Base-by-base conservation (phyloP, 164 flowering plant species). In the Cinnamomum micranthum region DNA sequence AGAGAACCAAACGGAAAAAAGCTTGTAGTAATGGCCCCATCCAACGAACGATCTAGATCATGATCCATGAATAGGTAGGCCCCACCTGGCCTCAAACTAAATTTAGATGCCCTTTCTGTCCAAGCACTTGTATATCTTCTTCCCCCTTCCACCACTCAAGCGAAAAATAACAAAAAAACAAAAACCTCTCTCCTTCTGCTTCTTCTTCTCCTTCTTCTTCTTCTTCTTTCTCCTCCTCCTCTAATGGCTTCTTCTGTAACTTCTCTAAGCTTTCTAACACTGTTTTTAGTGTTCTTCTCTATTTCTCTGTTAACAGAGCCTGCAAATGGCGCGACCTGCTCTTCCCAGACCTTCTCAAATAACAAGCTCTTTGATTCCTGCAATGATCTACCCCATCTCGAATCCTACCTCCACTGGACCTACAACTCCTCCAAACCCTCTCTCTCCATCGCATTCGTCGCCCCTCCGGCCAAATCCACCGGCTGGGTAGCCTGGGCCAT, bases 401-500 rank as follows among this genome's bases (percentile, higher is more conserved):
- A 64, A 35, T 73, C 94, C 50, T 77, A 71, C 83, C 88, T 90
- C 51, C 90, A 88, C 70, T 90, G 85, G 86, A 73, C 80, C 35
- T 87, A 76, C 81, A 68, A 76, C 51, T 65, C 85, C 17, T 2
- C 85, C 27, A 77, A 75, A 0, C 73, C 86, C n/a, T 41, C 82
- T 5, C 86, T 88, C 77, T 50, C 75, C 69, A 9, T 90, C 28
- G 90, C 90, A 50, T 87, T 86, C 77, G 25, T 74, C 4, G 87
- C 90, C 20, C 65, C 85, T 0, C 88, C 85, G 6, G 71, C 81
- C 12, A 65, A 17, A 4, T 67, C 88, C 31, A 20, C 6, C 33
- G 89, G 89, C 2, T 90, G 93, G 93, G 41, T 87, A 14, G 72
- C 91, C 0, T 90, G 91, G 90, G 91, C 87, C 50, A 81, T 90